Base-by-base conservation (phyloP, 2,329 filamentous ascomycete species). In the Colletotrichum destructivum region DNA sequence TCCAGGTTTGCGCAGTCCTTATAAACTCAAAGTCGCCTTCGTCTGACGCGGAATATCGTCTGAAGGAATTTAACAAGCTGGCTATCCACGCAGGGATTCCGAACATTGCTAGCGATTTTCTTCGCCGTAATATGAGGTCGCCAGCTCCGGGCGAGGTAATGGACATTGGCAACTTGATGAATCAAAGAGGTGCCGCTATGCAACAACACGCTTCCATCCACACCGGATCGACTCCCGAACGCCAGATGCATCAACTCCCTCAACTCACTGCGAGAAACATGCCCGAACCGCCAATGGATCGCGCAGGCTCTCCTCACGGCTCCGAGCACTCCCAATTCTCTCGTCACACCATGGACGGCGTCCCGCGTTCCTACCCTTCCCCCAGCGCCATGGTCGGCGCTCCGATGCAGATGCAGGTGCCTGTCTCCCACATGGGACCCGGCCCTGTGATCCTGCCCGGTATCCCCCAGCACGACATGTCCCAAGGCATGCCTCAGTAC, bases 291-390 rank as follows among this genome's bases (percentile, higher is more conserved):
- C 75, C 79, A 18, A 84, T 89, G 77, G 88, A 90, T 67, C 86
- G 88, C 69, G 85, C 87, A 59, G 86, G 84, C 75, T 90, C 88
- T 8, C 88, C 88, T 12, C 88, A 90, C 79, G 88, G 88, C 67
- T 90, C 88, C 16, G 88, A 90, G 75, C 86, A 88, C 78, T 90
- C 88, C 6, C 85, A 87, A 71, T 89, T 88, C 78, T 89, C 88
- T 2, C 84, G 82, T 57, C 81, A 82, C 52, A 74, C 78, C 6
- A 78, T 85, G 73, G 83, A 86, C 76, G 84, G 82, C 69, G 82
- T 87, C 75, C 81, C 82, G 18, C 82, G 86, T 71, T 82, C 86
- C 1, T 90, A 89, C 75, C 85, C 86, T 62, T 89, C 88, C 8
- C 88, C 88, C 2, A 82, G 83, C 13, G 81, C 82, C 44, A 88